phyloP scores from a whole-genome alignment of 495 filamentous ascomycete genomes.

The Aspergillus affinis region DNA sequence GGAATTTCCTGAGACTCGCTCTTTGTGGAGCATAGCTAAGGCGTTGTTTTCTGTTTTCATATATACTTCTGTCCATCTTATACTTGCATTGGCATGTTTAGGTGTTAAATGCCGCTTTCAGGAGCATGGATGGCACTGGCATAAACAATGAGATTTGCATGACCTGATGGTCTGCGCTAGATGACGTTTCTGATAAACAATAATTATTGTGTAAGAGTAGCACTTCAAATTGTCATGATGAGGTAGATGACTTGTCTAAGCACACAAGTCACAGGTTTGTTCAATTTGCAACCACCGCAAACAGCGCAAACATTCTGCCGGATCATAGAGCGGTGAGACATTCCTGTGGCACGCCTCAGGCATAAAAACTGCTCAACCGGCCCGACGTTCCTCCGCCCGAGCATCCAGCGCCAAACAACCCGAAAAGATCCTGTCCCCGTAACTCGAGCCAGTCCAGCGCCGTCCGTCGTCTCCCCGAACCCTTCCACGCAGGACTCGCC shows the following conservation, averaged over 20 bases:
- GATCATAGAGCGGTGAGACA: conserved; percentile 21
- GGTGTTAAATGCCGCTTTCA: conserved; percentile 12
- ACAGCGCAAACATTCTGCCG: not conserved
- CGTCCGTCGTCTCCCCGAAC: conserved; percentile 3
- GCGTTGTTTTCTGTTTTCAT: conserved; percentile 24
- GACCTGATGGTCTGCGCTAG: not conserved
- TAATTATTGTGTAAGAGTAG: too few species aligned
- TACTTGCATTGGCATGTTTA: conserved; percentile 33
- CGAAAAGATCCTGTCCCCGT: not conserved
- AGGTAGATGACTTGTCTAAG: too few species aligned
- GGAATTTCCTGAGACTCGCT: conserved; percentile 10
- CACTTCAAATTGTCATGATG: not conserved
- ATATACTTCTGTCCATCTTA: conserved; percentile 12
- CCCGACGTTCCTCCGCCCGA: not conserved
- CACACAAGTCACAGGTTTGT: not conserved
- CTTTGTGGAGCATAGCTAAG: conserved; percentile 16
- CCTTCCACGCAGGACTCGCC: not conserved
- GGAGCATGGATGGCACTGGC: not conserved
- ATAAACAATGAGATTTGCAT: not conserved
- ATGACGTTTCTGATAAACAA: not conserved
- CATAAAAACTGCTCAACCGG: not conserved
- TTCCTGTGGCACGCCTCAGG: conserved; percentile 19
- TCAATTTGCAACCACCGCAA: not conserved
- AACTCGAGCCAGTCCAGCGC: not conserved
- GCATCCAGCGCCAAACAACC: conserved; percentile 5